phyloP scores from a whole-genome alignment of 1,139 yeast species.

The Geotrichum cucujoidarum region DNA sequence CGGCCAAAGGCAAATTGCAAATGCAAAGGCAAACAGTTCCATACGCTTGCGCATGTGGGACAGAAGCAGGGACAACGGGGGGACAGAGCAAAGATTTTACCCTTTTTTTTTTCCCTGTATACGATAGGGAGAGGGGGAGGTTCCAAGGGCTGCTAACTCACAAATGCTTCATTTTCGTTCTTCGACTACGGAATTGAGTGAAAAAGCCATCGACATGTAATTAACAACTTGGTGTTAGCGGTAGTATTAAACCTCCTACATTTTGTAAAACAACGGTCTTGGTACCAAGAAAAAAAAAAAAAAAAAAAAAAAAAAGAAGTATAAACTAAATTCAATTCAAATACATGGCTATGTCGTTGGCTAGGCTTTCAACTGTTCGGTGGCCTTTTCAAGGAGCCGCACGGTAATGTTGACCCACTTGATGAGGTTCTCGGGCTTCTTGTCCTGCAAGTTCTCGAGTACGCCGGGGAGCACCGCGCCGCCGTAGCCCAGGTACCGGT shows the following conservation, averaged over 20 bases:
- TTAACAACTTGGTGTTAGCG: too few species aligned
- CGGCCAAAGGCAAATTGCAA: too few species aligned
- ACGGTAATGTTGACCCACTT: slow-evolving; percentile 1
- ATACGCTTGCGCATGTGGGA: too few species aligned
- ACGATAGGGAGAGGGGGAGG: too few species aligned
- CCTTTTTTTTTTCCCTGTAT: too few species aligned
- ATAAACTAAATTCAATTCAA: neutral
- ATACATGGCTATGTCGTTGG: neutral
- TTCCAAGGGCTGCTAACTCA: slow-evolving; percentile 1
- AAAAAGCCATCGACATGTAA: too few species aligned
- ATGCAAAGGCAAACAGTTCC: too few species aligned
- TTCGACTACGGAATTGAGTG: too few species aligned
- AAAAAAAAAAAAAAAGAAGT: neutral
- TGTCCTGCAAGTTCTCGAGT: slow-evolving; percentile 67
- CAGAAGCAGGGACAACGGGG: too few species aligned
- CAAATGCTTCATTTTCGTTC: too few species aligned
- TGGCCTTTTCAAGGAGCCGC: neutral
- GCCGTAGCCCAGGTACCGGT: slow-evolving; percentile 58
- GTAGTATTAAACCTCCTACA: slow-evolving; percentile 11
- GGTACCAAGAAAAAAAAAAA: too few species aligned
- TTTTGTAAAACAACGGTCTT: neutral
- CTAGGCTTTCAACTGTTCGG: neutral
- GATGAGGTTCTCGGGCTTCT: slow-evolving; percentile 39
- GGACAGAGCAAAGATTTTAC: too few species aligned
- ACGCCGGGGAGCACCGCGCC: slow-evolving; percentile 75